Conservation (phyloP, 139 green algal genomes). For the Dunaliella primolecta region DNA sequence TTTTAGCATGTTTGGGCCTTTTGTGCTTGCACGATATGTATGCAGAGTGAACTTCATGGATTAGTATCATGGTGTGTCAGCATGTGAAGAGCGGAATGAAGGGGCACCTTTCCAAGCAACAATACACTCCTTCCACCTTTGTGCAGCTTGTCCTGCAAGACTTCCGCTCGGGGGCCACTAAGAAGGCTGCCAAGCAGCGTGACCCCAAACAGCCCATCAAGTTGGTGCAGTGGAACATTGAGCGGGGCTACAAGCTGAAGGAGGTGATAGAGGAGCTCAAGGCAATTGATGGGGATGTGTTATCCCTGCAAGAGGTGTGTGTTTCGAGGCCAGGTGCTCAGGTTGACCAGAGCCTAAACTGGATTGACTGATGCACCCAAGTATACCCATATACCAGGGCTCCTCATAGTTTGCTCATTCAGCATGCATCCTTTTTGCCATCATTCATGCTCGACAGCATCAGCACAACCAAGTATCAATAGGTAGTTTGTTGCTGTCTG, state of each 20-base stretch:
- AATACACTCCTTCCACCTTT: too few species aligned
- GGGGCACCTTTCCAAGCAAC: too few species aligned
- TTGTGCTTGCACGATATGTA: background rate
- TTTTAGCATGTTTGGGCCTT: too few species aligned
- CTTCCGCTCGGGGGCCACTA: conserved; percentile 4
- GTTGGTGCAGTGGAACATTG: conserved; percentile 44
- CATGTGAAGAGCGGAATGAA: too few species aligned
- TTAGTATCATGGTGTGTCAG: background rate
- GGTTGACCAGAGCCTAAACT: too few species aligned
- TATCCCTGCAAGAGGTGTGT: conserved; percentile 58
- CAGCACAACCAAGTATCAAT: too few species aligned
- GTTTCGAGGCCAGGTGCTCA: background rate
- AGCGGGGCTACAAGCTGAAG: conserved; percentile 82
- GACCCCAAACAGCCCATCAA: conserved; percentile 11
- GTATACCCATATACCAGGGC: too few species aligned
- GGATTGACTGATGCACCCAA: too few species aligned
- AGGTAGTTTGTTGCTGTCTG: background rate
- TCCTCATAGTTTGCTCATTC: too few species aligned
- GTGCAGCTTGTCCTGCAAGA: conserved; percentile 20
- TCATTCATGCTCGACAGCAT: too few species aligned
- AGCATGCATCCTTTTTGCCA: background rate
- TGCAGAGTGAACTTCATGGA: background rate
- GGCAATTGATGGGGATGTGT: conserved; percentile 65
- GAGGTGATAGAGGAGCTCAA: conserved; percentile 68
- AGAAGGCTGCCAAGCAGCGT: background rate